Base-by-base conservation (phyloP, 2,329 filamentous ascomycete genomes). In the Cadophora sp. region DNA sequence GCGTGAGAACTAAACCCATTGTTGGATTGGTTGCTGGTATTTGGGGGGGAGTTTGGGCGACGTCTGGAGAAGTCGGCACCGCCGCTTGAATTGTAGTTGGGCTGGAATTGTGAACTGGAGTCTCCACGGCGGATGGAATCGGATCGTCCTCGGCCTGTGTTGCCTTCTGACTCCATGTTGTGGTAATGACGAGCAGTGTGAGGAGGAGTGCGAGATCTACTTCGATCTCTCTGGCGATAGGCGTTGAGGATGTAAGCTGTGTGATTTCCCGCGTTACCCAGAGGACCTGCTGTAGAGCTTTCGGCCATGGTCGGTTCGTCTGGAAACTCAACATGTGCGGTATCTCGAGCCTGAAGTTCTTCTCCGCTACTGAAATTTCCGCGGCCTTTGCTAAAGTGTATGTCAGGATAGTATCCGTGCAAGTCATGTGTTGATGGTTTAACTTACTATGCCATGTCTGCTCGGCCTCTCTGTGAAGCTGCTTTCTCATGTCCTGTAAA, bases 381-480 rank as follows among this genome's bases (percentile, higher is more conserved):
- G 18, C 43, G 4, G 39, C 43, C 14, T 47, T 30, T 27, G 11
- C 41, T 48, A 48, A 1, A 9, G 8, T 16, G 20, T 16, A 3
- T 30, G 16, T 47, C 16, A 47, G 27, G 1, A n/a, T 48, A 20
- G 1, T 27, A 1, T 45, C 7, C 33, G 6, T 18, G 16, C 30
- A 5, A 27, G n/a, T 9, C 8, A 5, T 3, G 24, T 22, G 9
- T 20, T 20, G 30, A 56, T 4, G 6, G 9, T 41, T 16, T 14
- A 9, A 43, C 18, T 1, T 60, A 60, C 58, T n/a, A 22, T 60
- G 58, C 39, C 43, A 60, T 8, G 8, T 47, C 4, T 22, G 22
- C 41, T 60, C 58, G 16, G 58, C 58, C 22, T 60, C 58, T 36
- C 18, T 48, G 27, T 60, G 58, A 60, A 60, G 43, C 18, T 39